Percentiles rank a stretch among this genome's conserved stretches.
These are phyloP conservation scores for Botrytis cinerea DNA, from an alignment of 2,329 filamentous ascomycete species.

Conservation along the genomic window DNA sequence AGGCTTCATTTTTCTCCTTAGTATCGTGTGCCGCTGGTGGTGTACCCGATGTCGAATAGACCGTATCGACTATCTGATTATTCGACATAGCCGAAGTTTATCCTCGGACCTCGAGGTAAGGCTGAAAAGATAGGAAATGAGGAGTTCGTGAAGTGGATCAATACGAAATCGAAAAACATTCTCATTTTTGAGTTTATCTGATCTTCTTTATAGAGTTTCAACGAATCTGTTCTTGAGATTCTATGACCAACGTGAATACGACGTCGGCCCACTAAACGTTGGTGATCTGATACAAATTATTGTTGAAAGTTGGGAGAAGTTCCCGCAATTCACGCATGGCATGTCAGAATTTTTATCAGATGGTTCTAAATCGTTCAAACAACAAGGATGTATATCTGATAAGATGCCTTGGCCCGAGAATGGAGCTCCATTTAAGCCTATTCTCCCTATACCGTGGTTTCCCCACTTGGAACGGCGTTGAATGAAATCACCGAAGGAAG, in stretches of 20 bases:
- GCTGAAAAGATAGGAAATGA: not conserved
- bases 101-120: not conserved
- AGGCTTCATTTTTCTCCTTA: not conserved
- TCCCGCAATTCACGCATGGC: constrained; percentile 5
- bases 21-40: not conserved
- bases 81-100: not conserved
- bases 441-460: not conserved
- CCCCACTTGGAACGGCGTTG: not conserved
- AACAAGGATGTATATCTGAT: constrained; percentile 20
- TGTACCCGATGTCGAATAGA: not conserved
- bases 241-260: constrained; percentile 15
- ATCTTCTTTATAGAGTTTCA: constrained; percentile 14
- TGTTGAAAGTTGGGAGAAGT: not conserved
- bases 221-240: not conserved
- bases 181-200: not conserved
- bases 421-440: not conserved
- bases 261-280: not conserved
- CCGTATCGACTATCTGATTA: not conserved
- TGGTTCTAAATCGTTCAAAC: not conserved
- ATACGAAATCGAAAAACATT: not conserved
- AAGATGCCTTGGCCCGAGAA: constrained; percentile 13
- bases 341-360: constrained; percentile 20
- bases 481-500: not conserved
- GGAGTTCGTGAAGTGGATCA: not conserved
- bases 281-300: not conserved